Percentiles rank a stretch among this genome's conserved stretches.
These are phyloP conservation scores for Singerocomus inundabilis DNA, from an alignment of 1,284 basidiomycete genomes.

Conservation along the genomic window DNA sequence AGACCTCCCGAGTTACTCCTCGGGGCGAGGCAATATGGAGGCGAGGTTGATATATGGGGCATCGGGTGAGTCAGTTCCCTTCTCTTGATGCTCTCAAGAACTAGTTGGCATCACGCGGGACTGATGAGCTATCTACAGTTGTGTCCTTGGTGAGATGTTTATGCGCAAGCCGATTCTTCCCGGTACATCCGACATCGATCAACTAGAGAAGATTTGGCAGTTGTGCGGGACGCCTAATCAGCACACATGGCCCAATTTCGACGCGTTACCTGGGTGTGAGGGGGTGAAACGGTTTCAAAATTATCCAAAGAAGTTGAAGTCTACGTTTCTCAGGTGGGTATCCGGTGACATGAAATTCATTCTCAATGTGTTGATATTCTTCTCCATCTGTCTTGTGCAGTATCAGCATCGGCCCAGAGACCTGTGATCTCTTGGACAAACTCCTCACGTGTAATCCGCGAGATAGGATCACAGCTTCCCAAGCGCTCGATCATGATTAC, in stretches of 20 bases:
- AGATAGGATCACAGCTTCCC: slow-evolving; percentile 85
- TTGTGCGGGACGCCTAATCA: slow-evolving; percentile 88
- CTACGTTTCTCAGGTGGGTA: slow-evolving; percentile 56
- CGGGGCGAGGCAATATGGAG: slow-evolving; percentile 87
- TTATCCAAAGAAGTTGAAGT: slow-evolving; percentile 52
- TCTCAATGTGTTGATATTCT: slow-evolving; percentile 9
- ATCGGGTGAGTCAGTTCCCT: slow-evolving; percentile 65
- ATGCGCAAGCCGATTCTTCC: slow-evolving; percentile 83
- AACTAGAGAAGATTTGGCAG: slow-evolving; percentile 85
- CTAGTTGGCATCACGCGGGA: not conserved
- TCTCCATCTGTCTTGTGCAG: slow-evolving; percentile 9
- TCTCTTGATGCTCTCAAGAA: slow-evolving; percentile 1
- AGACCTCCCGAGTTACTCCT: slow-evolving; percentile 93
- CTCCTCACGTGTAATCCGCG: slow-evolving; percentile 89
- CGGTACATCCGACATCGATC: slow-evolving; percentile 87
- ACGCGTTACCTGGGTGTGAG: slow-evolving; percentile 76
- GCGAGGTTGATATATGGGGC: slow-evolving; percentile 98
- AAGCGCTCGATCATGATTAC: slow-evolving; percentile 88
- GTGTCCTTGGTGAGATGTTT: slow-evolving; percentile 97
- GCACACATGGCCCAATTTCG: slow-evolving; percentile 80
- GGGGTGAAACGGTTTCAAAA: slow-evolving; percentile 63
- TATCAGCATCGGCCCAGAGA: slow-evolving; percentile 65
- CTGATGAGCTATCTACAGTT: slow-evolving; percentile 43
- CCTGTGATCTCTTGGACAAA: slow-evolving; percentile 89
- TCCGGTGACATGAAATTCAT: slow-evolving; percentile 20